Evolutionary conservation across 192 early-diverging fungal species (phyloP), one percentile per base, ranked within the genome.

Genomic region (Umbelopsis sp.): DNA sequence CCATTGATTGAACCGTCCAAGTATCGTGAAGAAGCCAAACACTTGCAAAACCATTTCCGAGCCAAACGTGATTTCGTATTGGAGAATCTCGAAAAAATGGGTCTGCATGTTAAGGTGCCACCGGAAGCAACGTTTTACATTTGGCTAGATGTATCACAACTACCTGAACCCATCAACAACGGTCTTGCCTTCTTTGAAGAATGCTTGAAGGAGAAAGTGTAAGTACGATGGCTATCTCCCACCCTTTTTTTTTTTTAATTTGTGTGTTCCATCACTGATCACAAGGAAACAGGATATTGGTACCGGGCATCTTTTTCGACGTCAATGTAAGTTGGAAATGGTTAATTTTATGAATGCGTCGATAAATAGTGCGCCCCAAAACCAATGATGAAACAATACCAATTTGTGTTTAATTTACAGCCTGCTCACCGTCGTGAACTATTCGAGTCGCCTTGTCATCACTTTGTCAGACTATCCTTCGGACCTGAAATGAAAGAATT

Each of bases 81-180:
- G 23, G 51, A 77, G 7, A 41, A 76, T 49, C 52, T 87, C 33
- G 35, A 49, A 3, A 30, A 79, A 23, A 77, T 85, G 37, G 82
- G 80, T 37, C 69, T 87, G n/a, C 58, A 72, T 4, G 67, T 86
- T 13, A 35, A 55, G 12, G 69, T 72, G 2, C 75, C 83, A 25
- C 85, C 85, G 20, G 74, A 76, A 30, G 83, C 81, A 13, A 87
- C 85, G 2, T 87, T 87, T 74, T 87, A 87, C 64, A 78, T 86
- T 21, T 87, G 85, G 85, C 46, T 87, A 16, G 78, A 86, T 69
- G 64, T 87, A 18, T 67, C 48, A 12, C 45, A 52, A 3, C 71
- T 87, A 3, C 81, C 83, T 10, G 76, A 81, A 48, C 85, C 85
- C n/a, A 74, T 85, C 64, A 81, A 85, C 72, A 80, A 80, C 50